Evolutionary conservation across 495 filamentous ascomycete species (phyloP), one percentile per base, ranked within the genome.

Genomic region (Penicillium daleae): DNA sequence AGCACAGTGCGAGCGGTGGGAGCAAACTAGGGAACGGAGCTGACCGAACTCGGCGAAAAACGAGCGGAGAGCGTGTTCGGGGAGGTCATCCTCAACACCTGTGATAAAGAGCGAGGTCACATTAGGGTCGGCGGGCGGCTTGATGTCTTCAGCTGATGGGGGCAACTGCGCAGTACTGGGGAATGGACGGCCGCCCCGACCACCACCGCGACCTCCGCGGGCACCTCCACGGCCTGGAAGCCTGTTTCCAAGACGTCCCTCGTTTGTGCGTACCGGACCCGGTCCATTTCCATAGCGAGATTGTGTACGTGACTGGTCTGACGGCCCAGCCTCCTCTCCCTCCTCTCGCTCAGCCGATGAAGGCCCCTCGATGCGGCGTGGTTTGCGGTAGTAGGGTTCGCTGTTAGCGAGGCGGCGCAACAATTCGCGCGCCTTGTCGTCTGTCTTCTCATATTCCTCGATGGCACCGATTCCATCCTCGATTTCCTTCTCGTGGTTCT

Each of bases 1-100:
- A 0, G 96, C 95, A 68, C 92, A 97, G 70, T 97, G 96, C 8
- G 95, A 91, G 75, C 96, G 94, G 75, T 99, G 95, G 13, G 93
- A 96, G 75, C 96, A 97, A 51, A 98, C 88, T 21, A 99, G 72
- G 4, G 91, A 95, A 58, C 93, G 91, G 56, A 99, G 86, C 66
- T 89, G 86, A 52, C 95, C 95, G 65, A 92, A 96, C 39, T 88
- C 84, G 29, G 88, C 83, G 78, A 99, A 99, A 81, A 95, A 95
- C 7, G 91, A 88, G 19, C 96, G 90, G 40, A 99, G 81, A 62
- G 90, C 88, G 76, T 93, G 88, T 72, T 99, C 95, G 15, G 95
- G 93, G 4, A 98, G 83, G 66, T 98, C 95, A 73, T 98, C 95
- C 73, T 99, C 95, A 13, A 99, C 89, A 21, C 95, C 95, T 0